Base-by-base conservation (phyloP, 2,329 filamentous ascomycete genomes). In the Fusarium brachygibbosum region DNA sequence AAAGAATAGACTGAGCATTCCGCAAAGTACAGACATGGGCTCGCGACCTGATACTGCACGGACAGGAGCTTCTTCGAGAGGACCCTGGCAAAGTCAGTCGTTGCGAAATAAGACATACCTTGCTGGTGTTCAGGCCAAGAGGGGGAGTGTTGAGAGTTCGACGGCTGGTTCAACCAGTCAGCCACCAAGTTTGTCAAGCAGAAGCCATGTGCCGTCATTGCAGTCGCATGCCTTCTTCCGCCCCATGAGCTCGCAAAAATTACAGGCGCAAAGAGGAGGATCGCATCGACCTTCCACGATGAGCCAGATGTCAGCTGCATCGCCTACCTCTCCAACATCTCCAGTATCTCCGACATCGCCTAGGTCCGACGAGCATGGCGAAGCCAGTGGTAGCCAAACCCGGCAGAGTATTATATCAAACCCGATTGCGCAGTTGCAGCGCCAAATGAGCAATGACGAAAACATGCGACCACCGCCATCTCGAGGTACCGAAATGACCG, bases 221-320 rank as follows among this genome's bases (percentile, higher is more conserved):
- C 91, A 93, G 4, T 94, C 93, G 17, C 92, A 95, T 76, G 95
- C 93, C 55, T 98, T 99, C 82, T 97, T 97, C 77, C 91, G 91
- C 23, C 96, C 96, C 38, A 97, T 99, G 93, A 98, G 94, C 81
- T 97, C 95, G 25, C 94, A 97, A 78, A 91, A 93, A 78, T 84
- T 98, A 51, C 95, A 98, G 81, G 94, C 94, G 56, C 96, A 98
- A 80, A 87, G 95, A 78, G 90, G 76, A 68, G 88, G 90, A 68
- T 86, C 80, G 11, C 76, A 82, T 37, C 82, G 85, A 23, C 82
- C 84, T 8, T 71, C 79, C 16, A 83, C 80, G 23, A 77, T 81
- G 71, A 78, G 76, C 57, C 81, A 83, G 44, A 72, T 75, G 48
- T 68, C 73, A 23, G 74, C 66, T 32, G 61, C 53, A 14, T 69